Evolutionary conservation across 345 rosid genomes (phyloP), one percentile per base, ranked within the genome.

Genomic region (Sisymbrium irio): DNA sequence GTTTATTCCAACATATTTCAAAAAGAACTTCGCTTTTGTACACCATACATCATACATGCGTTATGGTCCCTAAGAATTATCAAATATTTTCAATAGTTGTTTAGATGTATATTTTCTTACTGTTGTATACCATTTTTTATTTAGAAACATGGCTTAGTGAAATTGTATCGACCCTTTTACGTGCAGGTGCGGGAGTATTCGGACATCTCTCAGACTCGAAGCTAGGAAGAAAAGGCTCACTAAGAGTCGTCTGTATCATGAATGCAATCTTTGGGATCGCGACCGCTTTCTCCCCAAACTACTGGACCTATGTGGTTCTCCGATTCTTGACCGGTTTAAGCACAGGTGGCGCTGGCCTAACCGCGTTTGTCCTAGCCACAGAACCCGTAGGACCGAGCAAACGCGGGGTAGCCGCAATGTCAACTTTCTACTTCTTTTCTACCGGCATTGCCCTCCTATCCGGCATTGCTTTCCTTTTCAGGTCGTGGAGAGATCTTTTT

Each of bases 341-440:
- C 86, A 87, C 92, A 0, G 98, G 98, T 3, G 97, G 97, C 2
- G 96, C 86, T 1, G 98, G 97, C 64, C 77, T 93, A 14, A 87
- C 91, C 5, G 86, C 97, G 44, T 93, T 93, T 1, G 97, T 93
- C 19, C 85, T 93, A 1, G 84, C 97, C 68, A 93, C 97, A 0
- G 98, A 93, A 55, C 93, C 98, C 0, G 20, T 93, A 0, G 98
- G 98, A 27, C 97, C 96, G 0, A 63, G 84, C 4, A 93, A 86
- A 75, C 93, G 97, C 2, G 97, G 97, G 6, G 82, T 49, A 0
- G 96, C 96, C 1, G 98, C 96, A 69, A 93, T 93, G 98, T 93
- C 97, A 64, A 87, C 97, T 7, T 93, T 93, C 88, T 93, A 90
- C 80, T 93, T 93, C 78, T 90, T 93, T 85, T 90, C 98, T 1